Percentiles rank a stretch among this genome's conserved stretches.
These are phyloP conservation scores for Botrytis pseudocinerea DNA, from an alignment of 2,329 filamentous ascomycete species.

Conservation along the genomic window DNA sequence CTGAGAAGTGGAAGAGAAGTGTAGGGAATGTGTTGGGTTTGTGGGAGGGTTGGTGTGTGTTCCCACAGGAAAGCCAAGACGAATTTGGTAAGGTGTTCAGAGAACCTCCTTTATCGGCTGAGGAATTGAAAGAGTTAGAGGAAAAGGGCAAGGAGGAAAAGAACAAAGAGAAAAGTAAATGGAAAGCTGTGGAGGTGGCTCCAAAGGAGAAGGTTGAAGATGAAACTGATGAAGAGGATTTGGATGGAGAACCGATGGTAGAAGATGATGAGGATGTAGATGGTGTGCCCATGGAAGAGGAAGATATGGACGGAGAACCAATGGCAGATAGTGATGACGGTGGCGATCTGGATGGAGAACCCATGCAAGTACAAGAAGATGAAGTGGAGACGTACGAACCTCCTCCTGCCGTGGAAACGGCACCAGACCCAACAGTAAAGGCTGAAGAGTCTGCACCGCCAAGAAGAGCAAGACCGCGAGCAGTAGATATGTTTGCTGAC, in stretches of 20 bases:
- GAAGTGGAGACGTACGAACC: conserved; percentile 8
- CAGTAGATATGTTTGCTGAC: conserved; percentile 86
- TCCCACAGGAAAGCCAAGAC: conserved; percentile 72
- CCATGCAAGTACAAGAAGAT: conserved; percentile 25
- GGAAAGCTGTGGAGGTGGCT: conserved; percentile 44
- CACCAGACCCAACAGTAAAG: background rate
- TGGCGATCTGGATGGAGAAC: conserved; percentile 46
- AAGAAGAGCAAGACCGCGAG: conserved; percentile 54
- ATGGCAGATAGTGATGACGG: conserved; percentile 45
- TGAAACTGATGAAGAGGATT: conserved; percentile 48
- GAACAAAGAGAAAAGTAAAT: conserved; percentile 39
- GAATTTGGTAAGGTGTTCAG: conserved; percentile 70
- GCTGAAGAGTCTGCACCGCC: conserved; percentile 28
- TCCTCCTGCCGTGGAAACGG: background rate
- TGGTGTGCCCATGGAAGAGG: conserved; percentile 47
- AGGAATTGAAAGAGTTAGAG: conserved; percentile 42
- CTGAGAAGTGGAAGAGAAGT: conserved; percentile 66
- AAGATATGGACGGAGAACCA: conserved; percentile 55
- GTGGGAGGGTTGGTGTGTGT: conserved; percentile 71
- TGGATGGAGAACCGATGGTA: conserved; percentile 44
- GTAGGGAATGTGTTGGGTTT: conserved; percentile 56
- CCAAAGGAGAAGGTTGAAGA: conserved; percentile 53
- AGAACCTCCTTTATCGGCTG: conserved; percentile 59
- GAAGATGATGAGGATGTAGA: conserved; percentile 46
- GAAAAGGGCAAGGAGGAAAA: conserved; percentile 38